Base-by-base conservation (phyloP, 176 grass and related monocot genomes). In the Cenchrus purpureus region DNA sequence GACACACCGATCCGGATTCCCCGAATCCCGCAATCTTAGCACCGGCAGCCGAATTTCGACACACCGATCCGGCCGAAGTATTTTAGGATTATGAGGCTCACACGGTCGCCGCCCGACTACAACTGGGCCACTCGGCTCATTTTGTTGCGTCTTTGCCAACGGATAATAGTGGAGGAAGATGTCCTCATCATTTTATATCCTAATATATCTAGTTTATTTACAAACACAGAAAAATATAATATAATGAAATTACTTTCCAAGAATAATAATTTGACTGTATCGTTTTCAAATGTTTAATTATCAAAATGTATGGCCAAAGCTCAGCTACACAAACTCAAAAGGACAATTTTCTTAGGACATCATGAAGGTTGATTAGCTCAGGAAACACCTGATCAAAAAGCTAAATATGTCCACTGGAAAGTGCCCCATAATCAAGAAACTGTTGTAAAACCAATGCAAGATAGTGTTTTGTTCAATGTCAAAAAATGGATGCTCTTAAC, bases 361-460 rank as follows among this genome's bases (percentile, higher is more conserved):
- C 17, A 10, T 22, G 54, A 14, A 48, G 5, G 69, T 80, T 5
- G n/a, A 52, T 43, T 32, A 56, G 49, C 6, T 46, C n/a, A 67
- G 43, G 34, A 86, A 58, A 69, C 25, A 22, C 63, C 68, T 55
- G 64, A 68, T 68, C 31, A 80, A 29, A n/a, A 20, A 14, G 10
- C 22, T 8, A 68, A 65, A 4, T 34, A 44, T 44, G 19, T 12
- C 14, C 13, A 42, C 42, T 20, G n/a, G n/a, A 52, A 52, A 50
- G 55, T 84, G 62, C 11, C 14, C 49, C 44, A 29, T 17, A 57
- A 50, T 70, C 55, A 77, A 25, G 4, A 67, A 55, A 76, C 57
- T 53, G 9, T 3, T 12, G 34, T 44, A 0, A 45, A 12, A 32
- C 17, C 44, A 71, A 48, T 61, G 61, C 61, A 29, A 64, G 25